A percentile compares a stretch with the other conserved stretches of the same genome.
phyloP scores from a whole-genome alignment of 2,329 filamentous ascomycete species.

The Periconia digitata region DNA sequence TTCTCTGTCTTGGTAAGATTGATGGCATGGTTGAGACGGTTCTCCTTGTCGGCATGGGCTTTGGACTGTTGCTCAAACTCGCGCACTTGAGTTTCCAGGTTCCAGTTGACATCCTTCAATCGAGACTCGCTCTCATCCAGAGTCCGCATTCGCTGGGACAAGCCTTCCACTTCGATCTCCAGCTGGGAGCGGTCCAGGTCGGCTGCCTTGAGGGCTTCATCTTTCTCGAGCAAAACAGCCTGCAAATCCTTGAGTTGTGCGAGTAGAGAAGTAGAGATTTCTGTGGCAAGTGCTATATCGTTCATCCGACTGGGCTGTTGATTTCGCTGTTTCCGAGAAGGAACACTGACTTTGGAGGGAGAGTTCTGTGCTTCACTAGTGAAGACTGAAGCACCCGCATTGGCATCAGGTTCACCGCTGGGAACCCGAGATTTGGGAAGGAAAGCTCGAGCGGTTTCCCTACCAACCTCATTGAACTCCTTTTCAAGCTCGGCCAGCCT shows the following conservation, averaged over 20 bases:
- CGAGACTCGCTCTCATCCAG: slow-evolving; percentile 93
- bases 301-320: slow-evolving; percentile 86
- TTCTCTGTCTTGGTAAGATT: slow-evolving; percentile 74
- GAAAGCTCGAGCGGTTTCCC: slow-evolving; percentile 86
- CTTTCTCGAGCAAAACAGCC: slow-evolving; percentile 78
- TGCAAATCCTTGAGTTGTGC: slow-evolving; percentile 93
- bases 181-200: slow-evolving; percentile 76
- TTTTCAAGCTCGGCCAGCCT: slow-evolving; percentile 85
- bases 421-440: slow-evolving; percentile 78
- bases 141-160: slow-evolving; percentile 76
- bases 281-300: slow-evolving; percentile 97
- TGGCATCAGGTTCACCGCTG: slow-evolving; percentile 50
- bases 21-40: slow-evolving; percentile 74
- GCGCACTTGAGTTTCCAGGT: slow-evolving; percentile 87
- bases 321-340: slow-evolving; percentile 85
- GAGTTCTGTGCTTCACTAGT: slow-evolving; percentile 82
- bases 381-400: slow-evolving; percentile 55
- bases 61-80: slow-evolving; percentile 74
- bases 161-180: slow-evolving; percentile 77
- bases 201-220: slow-evolving; percentile 77
- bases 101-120: slow-evolving; percentile 99
- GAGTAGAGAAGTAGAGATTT: slow-evolving; percentile 92
- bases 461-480: slow-evolving; percentile 92
- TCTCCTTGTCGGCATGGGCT: slow-evolving; percentile 79
- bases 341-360: slow-evolving; percentile 84